Conservation (phyloP, 257 asterid species). For the Solanum lycopersicoides region DNA sequence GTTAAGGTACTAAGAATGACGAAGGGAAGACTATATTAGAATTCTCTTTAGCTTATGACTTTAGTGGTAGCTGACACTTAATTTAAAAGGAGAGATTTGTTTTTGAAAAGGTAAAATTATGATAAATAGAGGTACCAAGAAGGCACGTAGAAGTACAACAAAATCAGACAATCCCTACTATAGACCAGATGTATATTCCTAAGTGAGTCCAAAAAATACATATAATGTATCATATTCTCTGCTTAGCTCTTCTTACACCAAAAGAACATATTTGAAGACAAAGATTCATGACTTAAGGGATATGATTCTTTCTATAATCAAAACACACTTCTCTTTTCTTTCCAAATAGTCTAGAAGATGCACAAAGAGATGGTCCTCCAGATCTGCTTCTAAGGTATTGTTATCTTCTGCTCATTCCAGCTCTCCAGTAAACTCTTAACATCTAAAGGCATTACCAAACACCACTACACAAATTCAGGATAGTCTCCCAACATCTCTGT, state of each 20-base stretch:
- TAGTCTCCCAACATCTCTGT: neutral
- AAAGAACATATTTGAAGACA: neutral
- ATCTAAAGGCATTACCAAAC: neutral
- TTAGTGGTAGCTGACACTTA: neutral
- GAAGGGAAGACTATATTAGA: neutral
- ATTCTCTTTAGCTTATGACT: neutral
- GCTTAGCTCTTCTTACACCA: neutral
- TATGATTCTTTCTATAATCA: neutral
- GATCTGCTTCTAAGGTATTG: neutral
- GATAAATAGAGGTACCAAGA: neutral
- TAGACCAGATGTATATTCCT: neutral
- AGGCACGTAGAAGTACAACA: neutral
- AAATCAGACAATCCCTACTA: neutral
- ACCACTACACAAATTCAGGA: neutral
- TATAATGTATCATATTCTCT: neutral
- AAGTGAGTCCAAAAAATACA: neutral
- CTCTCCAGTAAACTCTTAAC: neutral
- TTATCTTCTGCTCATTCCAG: neutral
- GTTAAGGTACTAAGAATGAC: neutral
- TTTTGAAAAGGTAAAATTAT: neutral
- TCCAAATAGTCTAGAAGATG: neutral
- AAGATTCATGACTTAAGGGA: neutral
- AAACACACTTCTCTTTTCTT: neutral
- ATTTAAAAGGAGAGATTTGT: neutral
- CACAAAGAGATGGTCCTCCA: neutral